Conservation (phyloP, 768 basidiomycete species). For the Gyrodon lividus region DNA sequence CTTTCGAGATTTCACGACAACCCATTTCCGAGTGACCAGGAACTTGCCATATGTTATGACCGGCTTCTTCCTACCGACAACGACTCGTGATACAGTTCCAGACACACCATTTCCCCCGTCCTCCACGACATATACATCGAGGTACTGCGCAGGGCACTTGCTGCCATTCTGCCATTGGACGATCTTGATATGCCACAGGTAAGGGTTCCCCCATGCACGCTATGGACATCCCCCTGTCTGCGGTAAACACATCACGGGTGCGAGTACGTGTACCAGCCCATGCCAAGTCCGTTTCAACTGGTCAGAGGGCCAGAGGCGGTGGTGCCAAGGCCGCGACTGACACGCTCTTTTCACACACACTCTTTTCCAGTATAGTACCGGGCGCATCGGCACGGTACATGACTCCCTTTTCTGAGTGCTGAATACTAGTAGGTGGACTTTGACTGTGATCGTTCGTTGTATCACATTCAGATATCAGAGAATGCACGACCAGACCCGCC, state of each 20-base stretch:
- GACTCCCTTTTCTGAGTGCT: too few relatives aligned
- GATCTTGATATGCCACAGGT: neutral
- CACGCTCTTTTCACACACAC: constrained; percentile 32
- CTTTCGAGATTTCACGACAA: too few relatives aligned
- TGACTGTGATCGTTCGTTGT: too few relatives aligned
- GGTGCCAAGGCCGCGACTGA: constrained; percentile 5
- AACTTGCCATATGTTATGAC: neutral
- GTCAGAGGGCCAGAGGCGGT: neutral
- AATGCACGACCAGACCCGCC: too few relatives aligned
- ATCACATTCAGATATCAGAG: too few relatives aligned
- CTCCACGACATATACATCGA: neutral
- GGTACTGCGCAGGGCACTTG: neutral
- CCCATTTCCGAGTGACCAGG: too few relatives aligned
- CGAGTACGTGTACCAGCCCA: constrained; percentile 59
- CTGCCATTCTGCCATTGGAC: neutral
- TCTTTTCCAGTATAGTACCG: too few relatives aligned
- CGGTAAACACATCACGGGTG: constrained; percentile 62
- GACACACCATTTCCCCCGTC: too few relatives aligned
- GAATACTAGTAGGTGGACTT: too few relatives aligned
- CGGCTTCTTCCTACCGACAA: neutral
- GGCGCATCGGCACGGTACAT: too few relatives aligned
- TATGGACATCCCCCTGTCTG: constrained; percentile 58
- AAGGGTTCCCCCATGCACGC: constrained; percentile 64
- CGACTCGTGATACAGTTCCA: neutral
- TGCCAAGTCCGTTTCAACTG: neutral